phyloP scores from a whole-genome alignment of 805 yeast species.

The Metschnikowia gelsemii region DNA sequence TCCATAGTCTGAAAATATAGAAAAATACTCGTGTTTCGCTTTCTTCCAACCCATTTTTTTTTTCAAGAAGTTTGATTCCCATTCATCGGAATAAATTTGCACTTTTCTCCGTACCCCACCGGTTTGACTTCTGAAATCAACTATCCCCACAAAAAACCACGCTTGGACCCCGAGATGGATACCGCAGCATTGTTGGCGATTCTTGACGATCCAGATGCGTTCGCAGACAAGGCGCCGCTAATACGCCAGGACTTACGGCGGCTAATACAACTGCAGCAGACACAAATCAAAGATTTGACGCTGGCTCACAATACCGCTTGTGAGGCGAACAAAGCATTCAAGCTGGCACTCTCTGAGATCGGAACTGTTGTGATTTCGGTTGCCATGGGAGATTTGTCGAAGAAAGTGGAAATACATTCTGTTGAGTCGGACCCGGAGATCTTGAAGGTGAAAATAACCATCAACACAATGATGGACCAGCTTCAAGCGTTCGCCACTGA shows the following conservation, averaged over 20 bases:
- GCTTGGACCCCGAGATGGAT: conserved; percentile 29
- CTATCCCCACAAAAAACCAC: conserved; percentile 20
- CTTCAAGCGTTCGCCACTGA: conserved; percentile 77
- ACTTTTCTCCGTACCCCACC: conserved; percentile 1
- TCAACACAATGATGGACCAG: conserved; percentile 88
- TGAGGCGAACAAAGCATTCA: conserved; percentile 66
- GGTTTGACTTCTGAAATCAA: conserved; percentile 16
- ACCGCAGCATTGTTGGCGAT: conserved; percentile 33
- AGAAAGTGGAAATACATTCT: conserved; percentile 71
- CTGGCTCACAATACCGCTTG: conserved; percentile 36
- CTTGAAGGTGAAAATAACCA: conserved; percentile 72
- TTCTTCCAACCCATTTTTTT: not conserved
- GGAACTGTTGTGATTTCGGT: conserved; percentile 87
- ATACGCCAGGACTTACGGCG: conserved; percentile 32
- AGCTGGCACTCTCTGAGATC: conserved; percentile 70
- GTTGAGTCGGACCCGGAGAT: conserved; percentile 78
- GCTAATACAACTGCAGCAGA: conserved; percentile 34
- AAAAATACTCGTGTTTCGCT: not conserved
- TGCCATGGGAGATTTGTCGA: conserved; percentile 83
- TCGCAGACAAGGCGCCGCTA: conserved; percentile 26
- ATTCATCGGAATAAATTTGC: not conserved
- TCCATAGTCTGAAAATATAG: no score
- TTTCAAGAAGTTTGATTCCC: not conserved
- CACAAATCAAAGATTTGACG: conserved; percentile 25
- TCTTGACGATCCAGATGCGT: conserved; percentile 41